phyloP scores from a whole-genome alignment of 768 basidiomycete genomes.

The Trichaptum fuscoviolaceum region DNA sequence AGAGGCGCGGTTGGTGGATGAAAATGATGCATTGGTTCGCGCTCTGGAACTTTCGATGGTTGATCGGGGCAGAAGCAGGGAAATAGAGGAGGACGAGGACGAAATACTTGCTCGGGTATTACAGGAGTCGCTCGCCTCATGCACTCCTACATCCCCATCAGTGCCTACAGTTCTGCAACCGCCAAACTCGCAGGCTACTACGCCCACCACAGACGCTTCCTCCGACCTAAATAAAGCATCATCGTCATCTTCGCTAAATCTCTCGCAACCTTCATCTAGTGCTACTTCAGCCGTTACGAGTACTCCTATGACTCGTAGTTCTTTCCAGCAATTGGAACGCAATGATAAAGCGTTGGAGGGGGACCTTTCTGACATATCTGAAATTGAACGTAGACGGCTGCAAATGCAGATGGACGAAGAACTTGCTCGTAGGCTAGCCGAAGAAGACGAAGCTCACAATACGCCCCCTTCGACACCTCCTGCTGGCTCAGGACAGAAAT shows the following conservation, averaged over 20 bases:
- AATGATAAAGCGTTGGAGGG: background rate
- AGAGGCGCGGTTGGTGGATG: background rate
- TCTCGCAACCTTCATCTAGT: background rate
- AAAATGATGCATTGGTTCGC: background rate
- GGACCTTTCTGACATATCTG: background rate
- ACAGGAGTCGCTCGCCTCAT: background rate
- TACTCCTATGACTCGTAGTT: background rate
- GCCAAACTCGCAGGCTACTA: background rate
- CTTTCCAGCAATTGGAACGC: background rate
- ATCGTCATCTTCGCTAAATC: background rate
- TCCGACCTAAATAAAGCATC: background rate
- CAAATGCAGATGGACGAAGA: slow-evolving; percentile 6
- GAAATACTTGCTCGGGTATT: background rate
- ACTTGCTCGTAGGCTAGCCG: slow-evolving; percentile 8
- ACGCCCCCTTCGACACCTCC: background rate
- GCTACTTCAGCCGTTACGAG: background rate
- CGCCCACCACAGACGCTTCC: background rate
- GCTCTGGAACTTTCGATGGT: background rate
- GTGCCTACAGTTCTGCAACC: background rate
- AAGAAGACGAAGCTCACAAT: slow-evolving; percentile 8
- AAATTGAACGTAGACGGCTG: background rate
- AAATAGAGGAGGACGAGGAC: slow-evolving; percentile 1
- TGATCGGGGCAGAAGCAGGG: background rate
- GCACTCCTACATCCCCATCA: background rate
- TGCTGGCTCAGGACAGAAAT: background rate